Base-by-base conservation (phyloP, 352 stramenopile species). In the Plasmopara halstedii region DNA sequence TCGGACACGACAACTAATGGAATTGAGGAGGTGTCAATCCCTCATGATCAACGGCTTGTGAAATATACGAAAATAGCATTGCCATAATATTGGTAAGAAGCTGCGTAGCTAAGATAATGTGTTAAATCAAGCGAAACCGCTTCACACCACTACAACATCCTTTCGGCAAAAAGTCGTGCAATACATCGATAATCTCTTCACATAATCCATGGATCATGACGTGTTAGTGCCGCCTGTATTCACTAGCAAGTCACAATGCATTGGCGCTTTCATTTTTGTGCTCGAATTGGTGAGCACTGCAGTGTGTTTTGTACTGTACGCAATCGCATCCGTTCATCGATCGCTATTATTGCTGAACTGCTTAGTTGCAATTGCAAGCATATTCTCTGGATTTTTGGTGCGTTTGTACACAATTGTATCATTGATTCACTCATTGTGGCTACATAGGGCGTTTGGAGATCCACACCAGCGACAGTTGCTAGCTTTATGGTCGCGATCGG, bases 11-110 rank as follows among this genome's bases (percentile, higher is more conserved):
- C n/a, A n/a, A n/a, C n/a, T n/a, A n/a, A n/a, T n/a, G n/a, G n/a
- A n/a, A n/a, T n/a, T n/a, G n/a, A n/a, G n/a, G n/a, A n/a, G n/a
- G 46, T 72, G 79, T 72, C 74, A 87, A 46, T 87, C 74, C 22
- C 27, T 46, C 60, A 70, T 70, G 31, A 13, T 58, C 18, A 10
- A 46, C 9, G 11, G 25, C 25, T 29, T 29, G 25, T 29, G 11
- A 29, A 29, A 29, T 29, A 4, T 29, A 29, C 25, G 25, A 29
- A 29, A 29, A 6, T 6, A 29, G 25, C 25, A 29, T 5, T 4
- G 5, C 25, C 29, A 11, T n/a, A 35, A 4, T 29, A 21, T 33
- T 20, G 17, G 20, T 46, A 40, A 42, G 46, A 46, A 42, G 48
- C 43, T 23, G 53, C 48, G 47, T 18, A 25, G 31, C 29, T 43